Conservation (phyloP, 805 yeast genomes). For the Diddensiella santjacobensis region DNA sequence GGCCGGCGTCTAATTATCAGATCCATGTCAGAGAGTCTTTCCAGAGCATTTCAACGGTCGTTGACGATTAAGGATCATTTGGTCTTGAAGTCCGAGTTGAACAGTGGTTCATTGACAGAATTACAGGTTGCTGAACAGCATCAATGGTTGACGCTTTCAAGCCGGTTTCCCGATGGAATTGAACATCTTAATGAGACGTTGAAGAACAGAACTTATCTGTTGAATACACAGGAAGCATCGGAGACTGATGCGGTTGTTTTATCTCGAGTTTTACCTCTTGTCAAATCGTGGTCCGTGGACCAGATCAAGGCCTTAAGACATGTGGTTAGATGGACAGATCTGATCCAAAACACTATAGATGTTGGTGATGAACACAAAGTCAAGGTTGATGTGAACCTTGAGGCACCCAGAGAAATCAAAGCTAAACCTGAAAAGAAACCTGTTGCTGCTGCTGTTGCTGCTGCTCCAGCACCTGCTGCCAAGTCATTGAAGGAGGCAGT, state of each 20-base stretch:
- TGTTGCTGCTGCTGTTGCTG: constrained; percentile 27
- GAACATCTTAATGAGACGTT: constrained; percentile 62
- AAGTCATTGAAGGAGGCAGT: constrained; percentile 27
- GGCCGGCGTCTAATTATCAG: not conserved
- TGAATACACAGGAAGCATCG: constrained; percentile 50
- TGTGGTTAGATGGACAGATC: constrained; percentile 87
- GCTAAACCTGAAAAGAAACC: constrained; percentile 39
- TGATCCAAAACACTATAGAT: constrained; percentile 59
- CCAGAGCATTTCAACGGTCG: constrained; percentile 27
- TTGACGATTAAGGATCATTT: constrained; percentile 26
- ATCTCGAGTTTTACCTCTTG: constrained; percentile 58
- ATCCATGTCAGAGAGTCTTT: constrained; percentile 20
- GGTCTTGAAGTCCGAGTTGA: constrained; percentile 14
- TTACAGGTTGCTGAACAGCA: constrained; percentile 64
- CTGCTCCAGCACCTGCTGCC: constrained; percentile 28
- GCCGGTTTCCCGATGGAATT: constrained; percentile 52
- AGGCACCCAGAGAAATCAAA: constrained; percentile 71
- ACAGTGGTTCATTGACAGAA: constrained; percentile 33
- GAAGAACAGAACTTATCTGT: constrained; percentile 64
- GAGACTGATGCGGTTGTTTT: constrained; percentile 70
- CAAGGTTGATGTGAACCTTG: constrained; percentile 54
- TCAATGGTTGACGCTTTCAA: constrained; percentile 76
- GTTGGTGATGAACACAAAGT: constrained; percentile 54
- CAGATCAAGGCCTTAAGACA: constrained; percentile 70
- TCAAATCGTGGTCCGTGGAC: constrained; percentile 53